These are phyloP conservation scores for Fusarium sp. DNA, from an alignment of 2,329 filamentous ascomycete genomes.

Conservation along the genomic window DNA sequence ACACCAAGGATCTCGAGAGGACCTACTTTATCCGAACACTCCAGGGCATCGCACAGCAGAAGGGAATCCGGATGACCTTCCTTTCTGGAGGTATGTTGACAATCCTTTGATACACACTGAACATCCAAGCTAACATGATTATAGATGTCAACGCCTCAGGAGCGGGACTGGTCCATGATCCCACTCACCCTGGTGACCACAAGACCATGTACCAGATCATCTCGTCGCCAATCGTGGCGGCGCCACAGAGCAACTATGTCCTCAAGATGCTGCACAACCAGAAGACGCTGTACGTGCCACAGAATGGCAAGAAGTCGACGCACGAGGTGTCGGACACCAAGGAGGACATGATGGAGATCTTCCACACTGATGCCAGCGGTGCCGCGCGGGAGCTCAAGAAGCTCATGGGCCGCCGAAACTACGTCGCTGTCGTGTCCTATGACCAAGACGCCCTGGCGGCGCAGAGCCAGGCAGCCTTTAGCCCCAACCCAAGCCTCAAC, in stretches of 20 bases:
- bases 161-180: constrained; percentile 94
- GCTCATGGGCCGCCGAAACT: constrained; percentile 93
- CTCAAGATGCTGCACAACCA: constrained; percentile 96
- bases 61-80: constrained; percentile 96
- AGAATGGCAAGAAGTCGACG: constrained; percentile 83
- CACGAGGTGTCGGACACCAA: constrained; percentile 90
- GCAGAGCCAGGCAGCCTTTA: constrained; percentile 52
- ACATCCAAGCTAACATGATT: constrained; percentile 36
- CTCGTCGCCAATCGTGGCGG: constrained; percentile 90
- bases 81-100: constrained; percentile 79
- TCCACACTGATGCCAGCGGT: constrained; percentile 93
- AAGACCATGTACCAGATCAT: constrained; percentile 99
- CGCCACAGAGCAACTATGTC: constrained; percentile 85
- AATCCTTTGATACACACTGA: background rate
- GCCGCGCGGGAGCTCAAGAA: constrained; percentile 84
- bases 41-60: constrained; percentile 94
- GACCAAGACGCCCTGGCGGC: constrained; percentile 80
- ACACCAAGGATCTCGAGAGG: constrained; percentile 95
- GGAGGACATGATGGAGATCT: constrained; percentile 99
- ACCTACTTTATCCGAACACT: constrained; percentile 97
- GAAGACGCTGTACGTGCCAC: constrained; percentile 89
- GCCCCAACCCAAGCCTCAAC: constrained; percentile 51
- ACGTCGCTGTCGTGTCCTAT: constrained; percentile 92
- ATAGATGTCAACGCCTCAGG: constrained; percentile 88
- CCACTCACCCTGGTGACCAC: constrained; percentile 89